phyloP scores from a whole-genome alignment of 768 basidiomycete species.

The Hygrophorus pudorinus region DNA sequence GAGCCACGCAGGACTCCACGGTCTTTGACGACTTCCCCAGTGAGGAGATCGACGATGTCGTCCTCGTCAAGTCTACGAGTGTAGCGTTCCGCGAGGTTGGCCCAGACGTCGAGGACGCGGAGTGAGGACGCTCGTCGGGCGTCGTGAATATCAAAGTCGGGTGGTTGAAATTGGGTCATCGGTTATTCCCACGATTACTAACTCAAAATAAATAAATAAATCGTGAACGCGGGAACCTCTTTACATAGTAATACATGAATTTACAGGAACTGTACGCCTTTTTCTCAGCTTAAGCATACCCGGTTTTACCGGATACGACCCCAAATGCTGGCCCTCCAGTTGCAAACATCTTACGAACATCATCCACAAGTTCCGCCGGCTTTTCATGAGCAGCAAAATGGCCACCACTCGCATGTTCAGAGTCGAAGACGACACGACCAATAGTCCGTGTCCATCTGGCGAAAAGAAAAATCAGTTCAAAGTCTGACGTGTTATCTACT shows the following conservation, averaged over 20 bases:
- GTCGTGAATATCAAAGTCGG: constrained; percentile 34
- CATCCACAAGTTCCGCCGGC: constrained; percentile 28
- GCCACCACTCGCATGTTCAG: constrained; percentile 20
- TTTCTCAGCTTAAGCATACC: constrained; percentile 19
- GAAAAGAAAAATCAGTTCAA: no score
- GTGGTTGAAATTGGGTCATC: no score
- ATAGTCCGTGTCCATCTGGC: no score
- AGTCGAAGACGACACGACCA: no score
- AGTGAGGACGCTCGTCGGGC: constrained; percentile 47
- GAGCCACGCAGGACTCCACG: constrained; percentile 51
- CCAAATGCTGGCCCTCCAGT: constrained; percentile 29
- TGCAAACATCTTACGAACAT: constrained; percentile 36
- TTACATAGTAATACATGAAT: no score
- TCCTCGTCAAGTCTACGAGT: constrained; percentile 62
- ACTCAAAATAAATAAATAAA: no score
- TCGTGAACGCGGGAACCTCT: no score
- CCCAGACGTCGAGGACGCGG: constrained; percentile 56
- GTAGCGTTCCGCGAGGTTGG: constrained; percentile 59
- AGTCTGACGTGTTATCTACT: no score
- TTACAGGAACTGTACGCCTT: no score
- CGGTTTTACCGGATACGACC: constrained; percentile 24
- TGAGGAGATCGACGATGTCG: constrained; percentile 65
- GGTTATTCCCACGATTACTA: no score
- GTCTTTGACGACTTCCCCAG: constrained; percentile 54
- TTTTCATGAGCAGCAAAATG: constrained; percentile 36